These are phyloP conservation scores for Emergomyces orientalis DNA, from an alignment of 2,329 filamentous ascomycete genomes.

Conservation along the genomic window DNA sequence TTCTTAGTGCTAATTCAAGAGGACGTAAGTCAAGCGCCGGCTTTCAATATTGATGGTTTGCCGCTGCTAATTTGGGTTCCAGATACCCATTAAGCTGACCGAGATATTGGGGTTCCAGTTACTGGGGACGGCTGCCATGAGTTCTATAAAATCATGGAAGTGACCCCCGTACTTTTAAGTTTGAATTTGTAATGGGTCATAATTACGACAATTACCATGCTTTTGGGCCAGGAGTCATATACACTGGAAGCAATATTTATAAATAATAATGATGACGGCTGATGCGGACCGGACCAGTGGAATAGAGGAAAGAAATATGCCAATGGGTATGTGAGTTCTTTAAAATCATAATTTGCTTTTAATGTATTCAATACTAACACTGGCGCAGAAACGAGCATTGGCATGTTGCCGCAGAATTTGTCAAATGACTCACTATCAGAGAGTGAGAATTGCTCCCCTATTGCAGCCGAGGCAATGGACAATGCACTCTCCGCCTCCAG, in stretches of 20 bases:
- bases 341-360: background rate
- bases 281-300: background rate
- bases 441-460: background rate
- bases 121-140: background rate
- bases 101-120: background rate
- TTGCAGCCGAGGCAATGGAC: background rate
- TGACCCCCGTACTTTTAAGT: background rate
- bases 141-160: background rate
- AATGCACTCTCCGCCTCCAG: slow-evolving; percentile 14
- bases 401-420: slow-evolving; percentile 1
- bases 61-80: background rate
- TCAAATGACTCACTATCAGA: slow-evolving; percentile 3
- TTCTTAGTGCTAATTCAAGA: background rate
- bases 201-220: background rate
- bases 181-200: background rate
- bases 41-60: background rate
- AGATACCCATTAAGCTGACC: background rate
- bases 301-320: background rate
- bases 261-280: background rate
- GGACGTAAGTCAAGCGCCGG: no score
- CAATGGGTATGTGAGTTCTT: background rate
- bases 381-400: background rate
- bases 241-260: background rate
- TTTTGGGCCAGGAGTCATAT: background rate
- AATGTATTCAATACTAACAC: background rate